Base-by-base conservation (phyloP, 2,329 filamentous ascomycete genomes). In the Penicillium decumbens region DNA sequence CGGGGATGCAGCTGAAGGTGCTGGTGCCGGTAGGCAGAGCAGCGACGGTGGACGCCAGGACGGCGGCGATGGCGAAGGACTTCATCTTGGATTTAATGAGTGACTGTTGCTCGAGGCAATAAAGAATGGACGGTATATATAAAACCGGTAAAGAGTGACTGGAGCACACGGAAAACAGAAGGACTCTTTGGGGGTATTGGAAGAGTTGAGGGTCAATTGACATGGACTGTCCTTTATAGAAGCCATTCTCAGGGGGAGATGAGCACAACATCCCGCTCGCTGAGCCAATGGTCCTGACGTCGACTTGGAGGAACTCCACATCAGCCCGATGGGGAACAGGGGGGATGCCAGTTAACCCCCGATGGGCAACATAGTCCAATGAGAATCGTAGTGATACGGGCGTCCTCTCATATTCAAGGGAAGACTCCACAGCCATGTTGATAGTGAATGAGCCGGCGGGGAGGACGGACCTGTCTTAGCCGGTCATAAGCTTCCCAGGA, bases 81-180 rank as follows among this genome's bases (percentile, higher is more conserved):
- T 59, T 61, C 58, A 61, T 61, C 15, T 48, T 59, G 32, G 41
- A 43, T 50, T 37, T 37, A 58, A 49, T 42, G 50, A 59, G 49
- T 52, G 56, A 54, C 50, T 53, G 48, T 18, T 50, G 47, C 41
- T 56, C 47, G 37, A 53, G 51, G 51, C 49, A 46, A 47, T 43
- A 59, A 59, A 43, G 56, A 54, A 53, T 59, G 53, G 55, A 58
- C 53, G 53, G 53, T 58, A 56, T 58, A 29, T 58, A 56, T 58
- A 29, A 37, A 52, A 56, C 53, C 55, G 46, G 39, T 35, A 59
- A 54, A 24, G 56, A 56, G 43, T 51, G 54, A 54, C 49, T 54
- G 47, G 45, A 53, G 44, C 55, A 51, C 51, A 49, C 41, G 28
- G 43, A 49, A 43, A 40, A 41, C 41, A 45, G 41, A 40, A 52